Base-by-base conservation (phyloP, 2,329 filamentous ascomycete species). In the Diatrype stigma region DNA sequence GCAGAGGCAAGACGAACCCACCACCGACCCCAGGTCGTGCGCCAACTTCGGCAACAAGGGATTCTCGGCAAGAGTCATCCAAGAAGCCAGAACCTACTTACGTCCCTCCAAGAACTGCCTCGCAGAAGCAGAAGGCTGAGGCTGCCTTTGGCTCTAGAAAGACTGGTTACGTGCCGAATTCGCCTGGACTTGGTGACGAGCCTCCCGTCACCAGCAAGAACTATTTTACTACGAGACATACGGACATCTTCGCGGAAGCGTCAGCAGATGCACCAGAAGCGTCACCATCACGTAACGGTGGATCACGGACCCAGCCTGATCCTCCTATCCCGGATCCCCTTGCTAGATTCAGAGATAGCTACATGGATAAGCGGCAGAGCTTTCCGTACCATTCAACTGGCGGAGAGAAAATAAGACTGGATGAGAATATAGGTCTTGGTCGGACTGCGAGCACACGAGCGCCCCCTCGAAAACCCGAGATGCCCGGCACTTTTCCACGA, bases 391-490 rank as follows among this genome's bases (percentile, higher is more conserved):
- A 74, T 40, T 75, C 72, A 1, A 73, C 77, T 30, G 73, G 78
- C 12, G 80, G 82, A 32, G 82, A 85, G 63, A 84, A 78, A 66
- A 77, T 79, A 4, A 77, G 82, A 44, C 75, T 79, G 0, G 79
- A 81, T 42, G 75, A 72, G 2, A 66, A 63, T 6, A 60, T 70
- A 23, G 65, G 64, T 10, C 51, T 77, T n/a, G 67, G 68, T 45
- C 70, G 77, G n/a, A 68, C 75, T 4, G 73, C 70, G 53, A 80
- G 76, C 63, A 72, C 71, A 17, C 71, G 74, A 32, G 69, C 73
- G 30, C 56, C 65, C 7, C 55, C 63, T 14, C 67, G 65, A 49
- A 55, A 51, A 26, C 49, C 54, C 30, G 55, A 55, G 11, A 57
- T 61, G 51, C 61, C 64, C 19, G 63, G 58, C 23, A 22, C 60